phyloP scores from a whole-genome alignment of 257 asterid species.

The Ophiorrhiza pumila region DNA sequence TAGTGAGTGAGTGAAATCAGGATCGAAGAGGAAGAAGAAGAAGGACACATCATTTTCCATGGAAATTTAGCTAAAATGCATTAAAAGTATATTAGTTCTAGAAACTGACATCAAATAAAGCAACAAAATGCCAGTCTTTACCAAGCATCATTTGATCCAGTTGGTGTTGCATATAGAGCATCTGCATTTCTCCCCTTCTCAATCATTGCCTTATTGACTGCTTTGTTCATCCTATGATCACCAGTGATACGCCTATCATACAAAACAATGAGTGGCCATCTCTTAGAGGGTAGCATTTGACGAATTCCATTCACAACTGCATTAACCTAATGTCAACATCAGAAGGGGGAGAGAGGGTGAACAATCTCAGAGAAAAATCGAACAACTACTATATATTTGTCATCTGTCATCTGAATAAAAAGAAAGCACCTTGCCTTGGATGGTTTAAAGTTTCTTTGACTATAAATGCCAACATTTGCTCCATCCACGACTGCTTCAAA shows the following conservation, averaged over 20 bases:
- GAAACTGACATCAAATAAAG: background rate
- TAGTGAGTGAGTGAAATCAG: too few species aligned
- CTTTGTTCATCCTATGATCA: slow-evolving; percentile 57
- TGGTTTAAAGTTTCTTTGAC: slow-evolving; percentile 65
- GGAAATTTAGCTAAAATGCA: slow-evolving; percentile 14
- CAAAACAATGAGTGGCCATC: slow-evolving; percentile 76
- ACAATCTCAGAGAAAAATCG: slow-evolving; percentile 5
- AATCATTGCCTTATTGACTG: slow-evolving; percentile 46
- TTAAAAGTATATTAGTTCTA: background rate
- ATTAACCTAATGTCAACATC: slow-evolving; percentile 46
- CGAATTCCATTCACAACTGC: slow-evolving; percentile 76
- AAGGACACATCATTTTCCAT: slow-evolving; percentile 21
- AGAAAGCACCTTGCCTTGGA: slow-evolving; percentile 52
- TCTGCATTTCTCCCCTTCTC: slow-evolving; percentile 74
- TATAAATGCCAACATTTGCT: slow-evolving; percentile 77
- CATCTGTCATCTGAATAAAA: slow-evolving; percentile 9
- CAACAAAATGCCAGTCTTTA: slow-evolving; percentile 19
- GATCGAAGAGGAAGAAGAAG: too few species aligned
- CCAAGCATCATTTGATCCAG: slow-evolving; percentile 98
- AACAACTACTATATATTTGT: background rate
- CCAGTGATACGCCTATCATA: slow-evolving; percentile 75
- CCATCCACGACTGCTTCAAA: slow-evolving; percentile 90
- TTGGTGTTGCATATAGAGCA: slow-evolving; percentile 86
- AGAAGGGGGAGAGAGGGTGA: slow-evolving; percentile 11
- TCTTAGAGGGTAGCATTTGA: slow-evolving; percentile 72